These are phyloP conservation scores for Diaporthe sp. DNA, from an alignment of 2,329 filamentous ascomycete species.

Conservation along the genomic window DNA sequence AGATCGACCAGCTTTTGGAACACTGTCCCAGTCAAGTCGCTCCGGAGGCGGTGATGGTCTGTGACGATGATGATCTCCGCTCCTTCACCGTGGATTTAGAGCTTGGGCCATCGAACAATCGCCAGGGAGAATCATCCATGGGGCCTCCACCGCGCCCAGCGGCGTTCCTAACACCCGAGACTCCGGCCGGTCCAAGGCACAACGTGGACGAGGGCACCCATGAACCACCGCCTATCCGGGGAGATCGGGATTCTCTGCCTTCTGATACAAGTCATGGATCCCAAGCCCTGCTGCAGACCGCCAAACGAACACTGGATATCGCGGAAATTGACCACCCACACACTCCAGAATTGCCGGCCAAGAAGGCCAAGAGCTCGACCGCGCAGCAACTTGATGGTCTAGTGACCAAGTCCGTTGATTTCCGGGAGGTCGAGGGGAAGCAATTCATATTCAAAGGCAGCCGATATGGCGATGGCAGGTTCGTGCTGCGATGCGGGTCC, in stretches of 20 bases:
- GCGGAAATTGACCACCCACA: background rate
- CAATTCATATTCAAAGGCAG: slow-evolving; percentile 16
- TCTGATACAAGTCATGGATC: background rate
- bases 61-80: slow-evolving; percentile 6
- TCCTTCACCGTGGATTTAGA: slow-evolving; percentile 30
- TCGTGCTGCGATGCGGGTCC: background rate
- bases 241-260: background rate
- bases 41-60: background rate
- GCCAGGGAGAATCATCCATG: background rate
- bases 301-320: background rate
- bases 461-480: slow-evolving; percentile 3
- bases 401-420: background rate
- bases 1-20: background rate
- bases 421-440: background rate
- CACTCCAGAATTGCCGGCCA: background rate
- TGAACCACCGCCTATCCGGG: background rate
- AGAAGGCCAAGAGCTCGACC: background rate
- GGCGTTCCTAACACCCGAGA: background rate
- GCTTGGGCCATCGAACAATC: background rate
- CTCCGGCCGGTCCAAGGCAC: background rate
- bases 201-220: too few relatives aligned
- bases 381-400: background rate
- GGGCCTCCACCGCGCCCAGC: slow-evolving; percentile 17
- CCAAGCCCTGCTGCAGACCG: background rate
- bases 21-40: background rate